Evolutionary conservation across 2,329 filamentous ascomycete genomes (phyloP).

Genomic region (Hymenoscyphus fructigenus): DNA sequence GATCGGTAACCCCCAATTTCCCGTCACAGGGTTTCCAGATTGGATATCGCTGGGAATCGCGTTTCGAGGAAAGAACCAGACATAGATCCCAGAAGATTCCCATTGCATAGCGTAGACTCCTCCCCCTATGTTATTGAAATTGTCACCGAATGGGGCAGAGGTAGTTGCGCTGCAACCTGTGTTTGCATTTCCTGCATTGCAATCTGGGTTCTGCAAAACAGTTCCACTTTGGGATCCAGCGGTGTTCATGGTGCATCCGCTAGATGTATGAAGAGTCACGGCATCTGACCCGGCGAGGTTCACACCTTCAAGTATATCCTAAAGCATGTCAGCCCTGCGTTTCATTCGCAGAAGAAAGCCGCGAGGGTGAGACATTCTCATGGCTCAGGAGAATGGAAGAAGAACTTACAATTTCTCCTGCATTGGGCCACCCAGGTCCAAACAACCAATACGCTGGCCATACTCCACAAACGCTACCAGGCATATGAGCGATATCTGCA

Average conservation of each 20-base stretch:
- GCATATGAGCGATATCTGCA: slow-evolving; percentile 72
- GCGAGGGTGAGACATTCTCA: too few species aligned
- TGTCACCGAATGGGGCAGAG: slow-evolving; percentile 56
- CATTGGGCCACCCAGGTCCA: slow-evolving; percentile 56
- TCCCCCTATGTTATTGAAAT: slow-evolving; percentile 66
- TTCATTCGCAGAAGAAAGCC: too few species aligned
- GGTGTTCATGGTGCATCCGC: slow-evolving; percentile 45
- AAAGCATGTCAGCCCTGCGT: background rate
- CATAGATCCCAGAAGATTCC: slow-evolving; percentile 64
- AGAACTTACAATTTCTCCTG: slow-evolving; percentile 54
- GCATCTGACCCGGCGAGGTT: slow-evolving; percentile 59
- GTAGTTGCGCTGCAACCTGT: slow-evolving; percentile 38
- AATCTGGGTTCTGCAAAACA: slow-evolving; percentile 41
- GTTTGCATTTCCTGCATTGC: slow-evolving; percentile 49
- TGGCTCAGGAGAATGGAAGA: background rate
- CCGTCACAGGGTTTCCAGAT: slow-evolving; percentile 56
- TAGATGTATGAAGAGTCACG: slow-evolving; percentile 60
- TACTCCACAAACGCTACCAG: slow-evolving; percentile 65
- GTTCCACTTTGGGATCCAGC: slow-evolving; percentile 44
- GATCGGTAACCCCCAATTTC: slow-evolving; percentile 65
- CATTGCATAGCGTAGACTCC: slow-evolving; percentile 72
- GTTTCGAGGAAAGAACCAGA: slow-evolving; percentile 75
- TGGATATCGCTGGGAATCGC: slow-evolving; percentile 65
- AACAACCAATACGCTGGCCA: slow-evolving; percentile 67
- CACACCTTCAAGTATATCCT: slow-evolving; percentile 64